Evolutionary conservation across 208 protist species (phyloP), one percentile per base, ranked within the genome.

Genomic region (Trypanosoma platydactyli): DNA sequence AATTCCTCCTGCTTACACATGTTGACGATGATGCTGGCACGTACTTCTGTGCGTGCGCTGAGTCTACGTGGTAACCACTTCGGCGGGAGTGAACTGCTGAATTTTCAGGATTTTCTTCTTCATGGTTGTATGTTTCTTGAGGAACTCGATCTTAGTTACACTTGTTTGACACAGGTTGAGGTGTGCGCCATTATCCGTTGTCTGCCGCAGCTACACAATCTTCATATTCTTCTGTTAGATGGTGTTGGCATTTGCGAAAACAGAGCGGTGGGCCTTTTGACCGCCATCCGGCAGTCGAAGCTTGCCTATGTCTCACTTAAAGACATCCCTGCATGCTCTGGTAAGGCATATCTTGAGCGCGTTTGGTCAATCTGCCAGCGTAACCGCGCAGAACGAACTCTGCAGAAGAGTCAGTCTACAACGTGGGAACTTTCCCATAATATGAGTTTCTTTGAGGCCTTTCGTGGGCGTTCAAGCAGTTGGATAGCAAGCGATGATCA

Each of bases 121-220:
- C 76, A 89, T 12, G 86, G 84, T 9, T 84, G 79, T 44, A 63
- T 45, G 16, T 29, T 71, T 18, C 38, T 95, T 18, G 76, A 86
- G 63, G 89, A 95, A 71, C 73, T 95, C 18, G 86, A 92, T 42
- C 69, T 95, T 38, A 78, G 80, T 67, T 77, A 83, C 67, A 95
- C 86, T 0, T 45, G 35, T 30, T 77, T 95, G 18, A 76, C 77
- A 24, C 35, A 40, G 1, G 68, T 33, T 40, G 84, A 95, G 52
- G 60, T 87, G 13, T 78, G 64, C 33, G 62, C 73, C 3, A 38
- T 95, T 30, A 87, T 95, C 52, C 73, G 90, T 15, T 77, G 64
- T 22, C 67, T 95, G 18, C 89, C 86, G 12, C 51, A 55, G 18
- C n/a, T 93, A 24, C 46, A n/a, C 3, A 52, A 62, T 12, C 56